A percentile compares a stretch with the other conserved stretches of the same genome.
Evolutionary conservation across 2,329 filamentous ascomycete species (phyloP).

Genomic region (Magnaporthiopsis incrustans): DNA sequence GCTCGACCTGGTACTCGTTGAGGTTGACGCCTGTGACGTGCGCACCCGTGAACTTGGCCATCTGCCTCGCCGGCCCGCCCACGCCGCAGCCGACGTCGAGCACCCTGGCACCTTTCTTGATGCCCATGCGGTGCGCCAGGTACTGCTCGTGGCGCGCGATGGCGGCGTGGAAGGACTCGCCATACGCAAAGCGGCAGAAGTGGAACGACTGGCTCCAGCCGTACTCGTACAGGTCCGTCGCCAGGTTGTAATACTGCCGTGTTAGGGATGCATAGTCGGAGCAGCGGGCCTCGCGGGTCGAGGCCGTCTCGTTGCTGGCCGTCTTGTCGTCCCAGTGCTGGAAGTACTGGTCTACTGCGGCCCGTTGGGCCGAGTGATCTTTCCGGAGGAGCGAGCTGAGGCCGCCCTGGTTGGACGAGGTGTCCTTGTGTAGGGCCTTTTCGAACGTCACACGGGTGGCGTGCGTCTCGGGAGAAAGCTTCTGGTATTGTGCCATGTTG

Average conservation of each 20-base stretch:
- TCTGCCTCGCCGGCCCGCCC: slow-evolving; percentile 89
- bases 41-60: slow-evolving; percentile 87
- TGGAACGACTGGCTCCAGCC: slow-evolving; percentile 96
- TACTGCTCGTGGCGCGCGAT: slow-evolving; percentile 98
- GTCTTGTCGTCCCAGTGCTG: slow-evolving; percentile 79
- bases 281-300: slow-evolving; percentile 70
- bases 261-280: slow-evolving; percentile 90
- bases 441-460: slow-evolving; percentile 69
- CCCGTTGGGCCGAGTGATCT: slow-evolving; percentile 46
- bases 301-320: slow-evolving; percentile 70
- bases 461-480: slow-evolving; percentile 1
- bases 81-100: slow-evolving; percentile 96
- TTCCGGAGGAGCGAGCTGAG: slow-evolving; percentile 82
- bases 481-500: slow-evolving; percentile 3
- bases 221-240: slow-evolving; percentile 94
- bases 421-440: slow-evolving; percentile 75
- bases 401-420: slow-evolving; percentile 59
- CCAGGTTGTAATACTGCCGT: slow-evolving; percentile 95
- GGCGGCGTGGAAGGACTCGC: slow-evolving; percentile 82
- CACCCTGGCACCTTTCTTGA: slow-evolving; percentile 80
- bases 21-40: slow-evolving; percentile 94
- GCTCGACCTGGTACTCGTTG: slow-evolving; percentile 98
- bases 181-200: slow-evolving; percentile 86
- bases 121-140: slow-evolving; percentile 79
- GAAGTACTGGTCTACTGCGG: slow-evolving; percentile 74